Evolutionary conservation across 768 basidiomycete genomes (phyloP), one percentile per base, ranked within the genome.

Genomic region (Punctularia strigosozonata): DNA sequence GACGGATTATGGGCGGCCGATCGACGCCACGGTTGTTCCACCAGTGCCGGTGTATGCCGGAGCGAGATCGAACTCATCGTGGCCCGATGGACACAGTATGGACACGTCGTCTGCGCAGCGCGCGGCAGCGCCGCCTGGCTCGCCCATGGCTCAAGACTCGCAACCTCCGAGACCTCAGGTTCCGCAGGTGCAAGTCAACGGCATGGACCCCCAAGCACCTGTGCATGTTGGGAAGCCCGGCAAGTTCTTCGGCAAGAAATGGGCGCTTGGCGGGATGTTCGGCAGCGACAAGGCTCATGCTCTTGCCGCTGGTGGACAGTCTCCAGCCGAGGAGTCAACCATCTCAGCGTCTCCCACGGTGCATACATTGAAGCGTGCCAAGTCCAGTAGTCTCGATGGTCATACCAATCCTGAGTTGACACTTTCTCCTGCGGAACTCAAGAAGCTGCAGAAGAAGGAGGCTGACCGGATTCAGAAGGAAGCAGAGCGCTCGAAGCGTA

Each of bases 401-500:
- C n/a, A n/a, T n/a, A n/a, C n/a, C n/a, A n/a, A n/a, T n/a, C n/a
- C n/a, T n/a, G n/a, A n/a, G n/a, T n/a, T n/a, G n/a, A n/a, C n/a
- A n/a, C n/a, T n/a, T n/a, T n/a, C n/a, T n/a, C n/a, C n/a, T n/a
- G n/a, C n/a, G 39, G 83, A 87, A 52, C 62, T 71, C 45, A 86
- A 88, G 68, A 76, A 77, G 57, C 61, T 68, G 45, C n/a, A n/a
- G n/a, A 86, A 84, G 67, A 86, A 86, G 61, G 82, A 88, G 58
- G 80, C 80, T 2, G 78, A 84, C 51, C 75, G 81, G 26, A 56
- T 83, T 37, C 75, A 77, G 41, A 74, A 71, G 43, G 88, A 92
- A 58, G 83, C 84, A 15, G 87, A 91, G 65, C 75, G 80, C 51
- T 83, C 86, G 48, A 78, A 81, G 45, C 84, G 88, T 46, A 77